Percentiles rank a stretch among this genome's conserved stretches.
These are phyloP conservation scores for Ceratocystis cubensis DNA, from an alignment of 2,329 filamentous ascomycete genomes.

Conservation along the genomic window DNA sequence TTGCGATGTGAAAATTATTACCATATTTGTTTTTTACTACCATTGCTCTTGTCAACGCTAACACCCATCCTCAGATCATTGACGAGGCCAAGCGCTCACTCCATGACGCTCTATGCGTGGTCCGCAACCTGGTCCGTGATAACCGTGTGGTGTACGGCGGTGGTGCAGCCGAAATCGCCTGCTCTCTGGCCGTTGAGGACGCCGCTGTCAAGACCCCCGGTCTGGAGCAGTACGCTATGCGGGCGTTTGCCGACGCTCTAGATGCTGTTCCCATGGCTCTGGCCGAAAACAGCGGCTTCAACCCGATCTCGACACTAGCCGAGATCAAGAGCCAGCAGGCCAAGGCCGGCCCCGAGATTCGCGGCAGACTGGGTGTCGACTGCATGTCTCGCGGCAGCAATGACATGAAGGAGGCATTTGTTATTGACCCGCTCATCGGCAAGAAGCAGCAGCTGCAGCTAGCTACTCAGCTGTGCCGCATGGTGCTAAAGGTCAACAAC, in stretches of 20 bases:
- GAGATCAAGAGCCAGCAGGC: slow-evolving; percentile 94
- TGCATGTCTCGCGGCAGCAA: slow-evolving; percentile 95
- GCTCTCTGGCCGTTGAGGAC: slow-evolving; percentile 90
- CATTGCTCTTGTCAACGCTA: not conserved
- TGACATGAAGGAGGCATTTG: slow-evolving; percentile 95
- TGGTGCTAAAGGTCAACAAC: slow-evolving; percentile 96
- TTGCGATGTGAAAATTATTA: slow-evolving; percentile 20
- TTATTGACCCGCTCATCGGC: slow-evolving; percentile 94
- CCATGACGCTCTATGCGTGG: slow-evolving; percentile 94
- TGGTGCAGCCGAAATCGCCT: slow-evolving; percentile 92
- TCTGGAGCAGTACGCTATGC: slow-evolving; percentile 98
- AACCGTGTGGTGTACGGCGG: slow-evolving; percentile 97
- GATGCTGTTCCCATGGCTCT: slow-evolving; percentile 91
- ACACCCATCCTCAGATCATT: slow-evolving; percentile 57
- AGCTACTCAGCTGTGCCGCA: slow-evolving; percentile 91
- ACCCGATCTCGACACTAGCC: slow-evolving; percentile 88
- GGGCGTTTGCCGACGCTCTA: slow-evolving; percentile 88
- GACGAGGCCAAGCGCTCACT: slow-evolving; percentile 96
- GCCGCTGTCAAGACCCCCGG: slow-evolving; percentile 88
- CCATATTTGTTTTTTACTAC: not conserved
- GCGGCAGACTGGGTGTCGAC: slow-evolving; percentile 73
- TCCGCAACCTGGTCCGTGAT: slow-evolving; percentile 88
- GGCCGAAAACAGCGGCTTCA: slow-evolving; percentile 92
- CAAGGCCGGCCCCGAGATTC: slow-evolving; percentile 45
- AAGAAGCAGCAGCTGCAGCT: slow-evolving; percentile 95